phyloP scores from a whole-genome alignment of 2,329 filamentous ascomycete genomes.

The Venturia carpophila region DNA sequence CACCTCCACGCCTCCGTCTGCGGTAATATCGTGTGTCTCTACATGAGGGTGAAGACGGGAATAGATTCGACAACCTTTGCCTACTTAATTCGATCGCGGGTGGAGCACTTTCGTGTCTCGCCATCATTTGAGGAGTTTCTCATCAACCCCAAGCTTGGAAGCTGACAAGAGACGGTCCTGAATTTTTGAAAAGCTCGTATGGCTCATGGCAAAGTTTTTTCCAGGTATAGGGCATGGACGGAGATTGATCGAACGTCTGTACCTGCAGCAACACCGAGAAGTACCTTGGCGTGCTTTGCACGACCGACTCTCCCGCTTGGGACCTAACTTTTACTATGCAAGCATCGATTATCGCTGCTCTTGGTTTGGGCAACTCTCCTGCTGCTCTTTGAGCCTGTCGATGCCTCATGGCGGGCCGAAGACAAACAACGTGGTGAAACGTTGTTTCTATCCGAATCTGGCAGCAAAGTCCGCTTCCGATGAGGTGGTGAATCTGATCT shows the following conservation, averaged over 20 bases:
- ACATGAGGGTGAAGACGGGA: not conserved
- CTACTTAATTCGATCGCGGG: not conserved
- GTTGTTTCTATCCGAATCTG: not conserved
- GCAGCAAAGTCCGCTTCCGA: not conserved
- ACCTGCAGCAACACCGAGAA: conserved; percentile 4
- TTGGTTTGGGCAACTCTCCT: not conserved
- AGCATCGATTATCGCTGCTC: not conserved
- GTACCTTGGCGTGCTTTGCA: not conserved
- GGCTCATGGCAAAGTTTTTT: not conserved
- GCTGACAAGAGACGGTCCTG: not conserved
- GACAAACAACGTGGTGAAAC: conserved; percentile 4
- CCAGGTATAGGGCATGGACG: not conserved
- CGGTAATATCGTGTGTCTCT: not conserved
- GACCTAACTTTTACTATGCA: not conserved
- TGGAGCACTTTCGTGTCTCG: not conserved
- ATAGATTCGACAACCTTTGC: not conserved
- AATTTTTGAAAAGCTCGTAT: not conserved
- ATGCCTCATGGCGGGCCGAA: not conserved
- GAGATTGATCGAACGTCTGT: not conserved
- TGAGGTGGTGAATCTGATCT: conserved; percentile 1
- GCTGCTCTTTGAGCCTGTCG: not conserved
- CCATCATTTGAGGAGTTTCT: not conserved
- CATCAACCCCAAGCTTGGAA: not conserved
- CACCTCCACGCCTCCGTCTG: conserved; percentile 1
- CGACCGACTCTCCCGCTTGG: not conserved